Conservation (phyloP, 495 filamentous ascomycete genomes). For the Podospora conica region DNA sequence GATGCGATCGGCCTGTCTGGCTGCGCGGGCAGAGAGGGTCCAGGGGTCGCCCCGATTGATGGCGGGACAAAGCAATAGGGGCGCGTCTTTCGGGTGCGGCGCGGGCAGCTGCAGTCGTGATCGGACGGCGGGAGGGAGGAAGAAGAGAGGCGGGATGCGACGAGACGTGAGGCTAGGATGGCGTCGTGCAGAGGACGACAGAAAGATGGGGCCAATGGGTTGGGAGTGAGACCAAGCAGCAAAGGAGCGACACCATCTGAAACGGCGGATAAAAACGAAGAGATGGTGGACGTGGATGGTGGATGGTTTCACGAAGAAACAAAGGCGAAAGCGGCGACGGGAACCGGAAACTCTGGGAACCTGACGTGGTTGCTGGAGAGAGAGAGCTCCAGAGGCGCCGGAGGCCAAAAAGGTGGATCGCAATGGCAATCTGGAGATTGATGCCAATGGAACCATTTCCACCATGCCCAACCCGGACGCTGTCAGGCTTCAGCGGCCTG, state of each 20-base stretch:
- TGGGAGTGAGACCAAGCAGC: background rate
- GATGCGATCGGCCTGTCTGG: background rate
- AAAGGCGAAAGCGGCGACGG: background rate
- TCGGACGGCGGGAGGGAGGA: background rate
- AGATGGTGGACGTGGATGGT: background rate
- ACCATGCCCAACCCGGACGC: background rate
- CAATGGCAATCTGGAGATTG: slow-evolving; percentile 10
- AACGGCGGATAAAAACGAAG: slow-evolving; percentile 12
- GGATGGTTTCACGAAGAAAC: background rate
- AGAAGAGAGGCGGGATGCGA: background rate
- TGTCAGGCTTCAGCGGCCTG: background rate
- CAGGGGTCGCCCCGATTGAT: background rate
- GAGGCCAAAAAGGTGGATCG: background rate
- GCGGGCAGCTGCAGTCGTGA: background rate
- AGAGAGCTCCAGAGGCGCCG: background rate
- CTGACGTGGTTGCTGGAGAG: too few relatives aligned
- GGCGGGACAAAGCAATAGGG: background rate
- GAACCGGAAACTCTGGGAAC: background rate
- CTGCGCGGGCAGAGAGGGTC: background rate
- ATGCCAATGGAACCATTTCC: background rate
- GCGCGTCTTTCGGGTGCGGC: background rate
- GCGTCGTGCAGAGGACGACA: background rate
- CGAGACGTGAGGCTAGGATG: background rate
- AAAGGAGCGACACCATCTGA: slow-evolving; percentile 10
- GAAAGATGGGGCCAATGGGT: background rate